Conservation (phyloP, 2,329 filamentous ascomycete species). For the Penicillium sp. region DNA sequence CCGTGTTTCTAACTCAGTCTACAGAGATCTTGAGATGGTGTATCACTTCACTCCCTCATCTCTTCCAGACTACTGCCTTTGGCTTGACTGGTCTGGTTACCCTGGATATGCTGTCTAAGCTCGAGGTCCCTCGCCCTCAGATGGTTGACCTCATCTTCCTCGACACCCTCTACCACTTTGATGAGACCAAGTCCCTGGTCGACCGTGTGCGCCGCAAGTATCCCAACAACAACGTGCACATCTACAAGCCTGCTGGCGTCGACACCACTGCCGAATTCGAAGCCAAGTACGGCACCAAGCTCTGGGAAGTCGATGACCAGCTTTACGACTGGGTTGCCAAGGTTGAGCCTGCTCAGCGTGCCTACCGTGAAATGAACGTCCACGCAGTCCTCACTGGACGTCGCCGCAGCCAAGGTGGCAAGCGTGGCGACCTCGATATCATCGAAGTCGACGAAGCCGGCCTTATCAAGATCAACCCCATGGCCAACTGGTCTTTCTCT, state of each 20-base stretch:
- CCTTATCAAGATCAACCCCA: conserved; percentile 94
- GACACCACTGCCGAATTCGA: conserved; percentile 77
- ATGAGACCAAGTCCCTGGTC: conserved; percentile 73
- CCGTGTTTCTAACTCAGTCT: conserved; percentile 18
- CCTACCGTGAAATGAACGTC: conserved; percentile 83
- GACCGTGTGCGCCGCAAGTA: conserved; percentile 76
- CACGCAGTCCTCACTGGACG: conserved; percentile 91
- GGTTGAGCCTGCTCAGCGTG: conserved; percentile 91
- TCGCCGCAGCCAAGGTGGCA: conserved; percentile 86
- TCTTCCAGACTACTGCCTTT: conserved; percentile 85
- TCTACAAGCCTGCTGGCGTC: conserved; percentile 81
- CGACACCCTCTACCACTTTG: conserved; percentile 80
- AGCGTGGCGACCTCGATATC: conserved; percentile 85
- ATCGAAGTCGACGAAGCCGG: conserved; percentile 90
- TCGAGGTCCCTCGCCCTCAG: conserved; percentile 50
- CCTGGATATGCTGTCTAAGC: conserved; percentile 66
- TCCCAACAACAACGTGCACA: conserved; percentile 76
- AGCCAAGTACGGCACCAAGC: conserved; percentile 72
- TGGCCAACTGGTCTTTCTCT: conserved; percentile 90
- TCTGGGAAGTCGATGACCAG: conserved; percentile 85
- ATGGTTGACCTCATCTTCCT: conserved; percentile 67
- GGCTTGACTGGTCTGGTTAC: conserved; percentile 79
- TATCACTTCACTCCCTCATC: conserved; percentile 83
- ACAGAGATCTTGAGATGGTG: conserved; percentile 87
- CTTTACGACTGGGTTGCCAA: conserved; percentile 97